phyloP scores from a whole-genome alignment of 2,329 filamentous ascomycete genomes.

The Byssoonygena ceratinophila region DNA sequence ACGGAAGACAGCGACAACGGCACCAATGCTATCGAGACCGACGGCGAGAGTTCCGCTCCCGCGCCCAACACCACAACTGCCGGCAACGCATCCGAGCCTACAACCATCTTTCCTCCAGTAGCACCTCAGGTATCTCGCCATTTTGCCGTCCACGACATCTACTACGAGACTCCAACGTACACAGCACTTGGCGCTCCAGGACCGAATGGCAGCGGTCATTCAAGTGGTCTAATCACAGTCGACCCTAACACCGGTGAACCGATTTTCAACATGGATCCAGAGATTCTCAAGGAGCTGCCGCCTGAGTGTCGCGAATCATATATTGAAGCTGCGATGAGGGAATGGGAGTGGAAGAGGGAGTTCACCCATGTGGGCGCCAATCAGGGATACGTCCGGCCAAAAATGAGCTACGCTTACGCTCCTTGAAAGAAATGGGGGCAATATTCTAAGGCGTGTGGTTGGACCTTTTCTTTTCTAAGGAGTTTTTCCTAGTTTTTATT shows the following conservation, averaged over 20 bases:
- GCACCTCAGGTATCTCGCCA: constrained; percentile 50
- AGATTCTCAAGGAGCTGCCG: constrained; percentile 37
- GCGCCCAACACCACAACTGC: constrained; percentile 7
- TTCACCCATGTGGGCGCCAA: constrained; percentile 62
- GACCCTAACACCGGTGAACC: constrained; percentile 20
- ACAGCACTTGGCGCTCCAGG: constrained; percentile 46
- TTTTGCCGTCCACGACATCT: constrained; percentile 52
- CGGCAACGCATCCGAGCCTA: constrained; percentile 6
- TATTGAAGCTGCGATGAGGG: constrained; percentile 52
- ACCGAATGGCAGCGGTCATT: constrained; percentile 43
- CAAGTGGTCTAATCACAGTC: constrained; percentile 34
- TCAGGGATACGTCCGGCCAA: constrained; percentile 29
- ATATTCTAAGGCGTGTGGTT: background rate
- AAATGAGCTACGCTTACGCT: constrained; percentile 34
- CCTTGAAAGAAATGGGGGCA: constrained; percentile 9
- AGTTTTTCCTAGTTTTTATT: background rate
- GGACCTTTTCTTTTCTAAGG: background rate
- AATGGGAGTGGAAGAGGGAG: constrained; percentile 59
- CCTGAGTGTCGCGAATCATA: constrained; percentile 58
- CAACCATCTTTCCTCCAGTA: constrained; percentile 43
- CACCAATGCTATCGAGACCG: background rate
- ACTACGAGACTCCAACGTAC: constrained; percentile 48
- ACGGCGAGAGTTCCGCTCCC: background rate
- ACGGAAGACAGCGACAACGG: constrained; percentile 11
- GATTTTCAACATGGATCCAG: constrained; percentile 20